These are phyloP conservation scores for Anisodus acutangulus DNA, from an alignment of 257 asterid genomes.

Conservation along the genomic window DNA sequence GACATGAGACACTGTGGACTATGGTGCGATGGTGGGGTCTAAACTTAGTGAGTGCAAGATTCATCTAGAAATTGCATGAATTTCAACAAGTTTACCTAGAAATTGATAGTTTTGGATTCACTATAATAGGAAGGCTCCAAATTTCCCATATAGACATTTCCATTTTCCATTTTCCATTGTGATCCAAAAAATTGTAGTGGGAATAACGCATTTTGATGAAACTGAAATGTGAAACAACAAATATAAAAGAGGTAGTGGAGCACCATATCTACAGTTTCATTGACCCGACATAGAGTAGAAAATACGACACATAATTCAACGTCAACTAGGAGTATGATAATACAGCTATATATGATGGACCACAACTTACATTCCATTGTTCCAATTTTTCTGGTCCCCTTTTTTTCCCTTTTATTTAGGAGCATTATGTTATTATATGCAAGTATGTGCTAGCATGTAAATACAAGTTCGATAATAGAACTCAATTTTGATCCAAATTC, in stretches of 20 bases:
- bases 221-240: neutral
- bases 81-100: conserved; percentile 6
- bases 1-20: neutral
- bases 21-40: neutral
- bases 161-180: neutral
- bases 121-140: neutral
- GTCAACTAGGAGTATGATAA: neutral
- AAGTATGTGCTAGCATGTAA: too few species aligned
- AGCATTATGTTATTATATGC: neutral
- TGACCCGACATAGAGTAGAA: neutral
- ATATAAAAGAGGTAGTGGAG: neutral
- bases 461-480: too few species aligned
- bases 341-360: conserved; percentile 19
- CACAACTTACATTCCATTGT: neutral
- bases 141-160: too few species aligned
- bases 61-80: neutral
- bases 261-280: neutral
- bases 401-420: neutral
- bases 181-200: neutral
- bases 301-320: neutral
- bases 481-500: too few species aligned
- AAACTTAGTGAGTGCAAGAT: neutral
- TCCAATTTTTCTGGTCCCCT: neutral
- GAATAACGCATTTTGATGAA: conserved; percentile 9
- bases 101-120: neutral